A percentile compares a stretch with the other conserved stretches of the same genome.
Evolutionary conservation across 148 eudicot genomes (phyloP).

Genomic region (Rhododendron vialii): DNA sequence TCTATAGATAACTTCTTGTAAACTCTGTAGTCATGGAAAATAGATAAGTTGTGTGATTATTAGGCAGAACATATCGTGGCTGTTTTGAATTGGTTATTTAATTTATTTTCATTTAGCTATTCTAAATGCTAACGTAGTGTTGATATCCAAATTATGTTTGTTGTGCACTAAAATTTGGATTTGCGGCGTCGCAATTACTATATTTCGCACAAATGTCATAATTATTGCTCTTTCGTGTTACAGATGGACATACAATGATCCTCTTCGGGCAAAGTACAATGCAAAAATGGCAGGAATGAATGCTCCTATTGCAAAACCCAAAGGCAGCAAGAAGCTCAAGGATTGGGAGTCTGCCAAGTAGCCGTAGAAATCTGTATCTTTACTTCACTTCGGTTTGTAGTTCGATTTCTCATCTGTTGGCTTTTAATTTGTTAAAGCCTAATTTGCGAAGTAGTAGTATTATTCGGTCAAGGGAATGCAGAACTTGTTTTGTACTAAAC

Average conservation of each 20-base stretch:
- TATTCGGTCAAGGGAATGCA: not conserved
- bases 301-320: constrained; percentile 25
- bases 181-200: not conserved
- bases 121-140: not conserved
- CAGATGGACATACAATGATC: constrained; percentile 21
- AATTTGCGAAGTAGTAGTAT: not conserved
- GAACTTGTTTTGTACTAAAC: not conserved
- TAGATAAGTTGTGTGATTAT: not conserved
- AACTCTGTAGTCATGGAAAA: not conserved
- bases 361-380: not conserved
- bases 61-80: not conserved
- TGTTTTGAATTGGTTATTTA: not conserved
- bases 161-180: not conserved
- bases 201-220: not conserved
- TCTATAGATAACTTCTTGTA: not conserved
- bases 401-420: not conserved
- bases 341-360: not conserved
- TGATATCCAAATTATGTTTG: not conserved
- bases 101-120: not conserved
- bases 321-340: constrained; percentile 23
- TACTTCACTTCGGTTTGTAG: not conserved
- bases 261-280: constrained; percentile 21
- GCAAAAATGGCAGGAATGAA: constrained; percentile 30
- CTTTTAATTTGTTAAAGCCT: not conserved
- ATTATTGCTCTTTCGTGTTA: not conserved